Evolutionary conservation across 495 filamentous ascomycete species (phyloP).

Genomic region (Aspergillus sclerotioniger): DNA sequence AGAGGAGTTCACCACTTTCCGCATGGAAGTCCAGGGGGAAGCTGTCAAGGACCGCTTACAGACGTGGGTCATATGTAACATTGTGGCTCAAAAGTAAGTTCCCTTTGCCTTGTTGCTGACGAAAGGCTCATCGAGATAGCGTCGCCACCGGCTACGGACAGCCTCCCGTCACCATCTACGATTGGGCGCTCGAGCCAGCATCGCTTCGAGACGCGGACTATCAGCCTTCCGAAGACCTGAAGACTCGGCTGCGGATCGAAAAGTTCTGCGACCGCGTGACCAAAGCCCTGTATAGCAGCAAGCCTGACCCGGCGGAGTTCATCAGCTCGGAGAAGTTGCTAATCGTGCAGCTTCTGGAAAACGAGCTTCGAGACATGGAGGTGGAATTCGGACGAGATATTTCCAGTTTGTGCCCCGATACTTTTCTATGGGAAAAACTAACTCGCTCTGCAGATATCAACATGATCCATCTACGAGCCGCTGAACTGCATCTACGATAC

Average conservation of each 20-base stretch:
- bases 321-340: constrained; percentile 70
- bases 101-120: background rate
- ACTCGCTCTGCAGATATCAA: constrained; percentile 58
- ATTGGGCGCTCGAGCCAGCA: constrained; percentile 73
- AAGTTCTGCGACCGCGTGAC: constrained; percentile 84
- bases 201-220: constrained; percentile 64
- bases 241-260: constrained; percentile 75
- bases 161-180: constrained; percentile 79
- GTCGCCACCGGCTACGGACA: constrained; percentile 90
- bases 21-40: constrained; percentile 77
- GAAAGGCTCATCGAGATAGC: constrained; percentile 38
- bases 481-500: constrained; percentile 45
- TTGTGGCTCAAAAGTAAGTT: constrained; percentile 73
- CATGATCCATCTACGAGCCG: constrained; percentile 48
- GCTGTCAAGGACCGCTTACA: constrained; percentile 81
- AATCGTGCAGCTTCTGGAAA: constrained; percentile 56
- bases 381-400: constrained; percentile 43
- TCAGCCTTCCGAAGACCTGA: constrained; percentile 63
- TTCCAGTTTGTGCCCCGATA: constrained; percentile 53
- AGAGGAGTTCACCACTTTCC: constrained; percentile 84
- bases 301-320: constrained; percentile 69
- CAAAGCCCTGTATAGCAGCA: constrained; percentile 80
- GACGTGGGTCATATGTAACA: constrained; percentile 92
- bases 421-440: constrained; percentile 57
- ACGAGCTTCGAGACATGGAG: constrained; percentile 54